Evolutionary conservation across 2,329 filamentous ascomycete species (phyloP).

Genomic region (Emmonsia crescens): DNA sequence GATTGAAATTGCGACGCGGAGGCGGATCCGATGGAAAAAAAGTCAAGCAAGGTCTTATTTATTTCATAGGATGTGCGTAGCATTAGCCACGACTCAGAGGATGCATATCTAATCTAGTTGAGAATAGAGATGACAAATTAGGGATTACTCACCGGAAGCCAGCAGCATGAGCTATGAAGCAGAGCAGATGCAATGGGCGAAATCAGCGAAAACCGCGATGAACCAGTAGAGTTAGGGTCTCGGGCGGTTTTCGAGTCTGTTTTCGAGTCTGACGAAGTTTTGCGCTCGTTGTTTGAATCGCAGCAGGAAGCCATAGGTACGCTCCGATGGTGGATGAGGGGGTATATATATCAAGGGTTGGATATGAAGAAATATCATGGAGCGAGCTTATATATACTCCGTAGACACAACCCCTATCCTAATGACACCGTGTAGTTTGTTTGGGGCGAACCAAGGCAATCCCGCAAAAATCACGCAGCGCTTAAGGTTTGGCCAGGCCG

Average conservation of each 20-base stretch:
- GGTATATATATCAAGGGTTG: neutral
- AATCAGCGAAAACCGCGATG: neutral
- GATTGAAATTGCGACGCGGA: conserved; percentile 8
- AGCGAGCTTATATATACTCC: neutral
- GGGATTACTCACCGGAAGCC: conserved; percentile 9
- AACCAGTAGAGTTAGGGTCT: neutral
- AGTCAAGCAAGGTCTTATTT: conserved; percentile 10
- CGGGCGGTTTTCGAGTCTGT: neutral
- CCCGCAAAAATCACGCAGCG: neutral
- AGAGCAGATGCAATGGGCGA: conserved; percentile 5
- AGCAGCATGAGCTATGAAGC: conserved; percentile 13
- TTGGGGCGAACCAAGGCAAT: neutral
- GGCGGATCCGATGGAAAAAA: conserved; percentile 11
- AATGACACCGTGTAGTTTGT: too few species aligned
- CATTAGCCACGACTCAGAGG: neutral
- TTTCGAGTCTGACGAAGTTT: neutral
- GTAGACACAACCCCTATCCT: neutral
- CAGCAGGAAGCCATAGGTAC: neutral
- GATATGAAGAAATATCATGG: neutral
- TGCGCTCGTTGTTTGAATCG: neutral
- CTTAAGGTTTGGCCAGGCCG: neutral
- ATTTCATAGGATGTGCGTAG: neutral
- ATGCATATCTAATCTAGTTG: neutral
- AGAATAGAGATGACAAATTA: neutral
- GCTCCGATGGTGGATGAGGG: neutral